A percentile compares a stretch with the other conserved stretches of the same genome.
Evolutionary conservation across 495 filamentous ascomycete genomes (phyloP).

Genomic region (Podospora pseudopauciseta): DNA sequence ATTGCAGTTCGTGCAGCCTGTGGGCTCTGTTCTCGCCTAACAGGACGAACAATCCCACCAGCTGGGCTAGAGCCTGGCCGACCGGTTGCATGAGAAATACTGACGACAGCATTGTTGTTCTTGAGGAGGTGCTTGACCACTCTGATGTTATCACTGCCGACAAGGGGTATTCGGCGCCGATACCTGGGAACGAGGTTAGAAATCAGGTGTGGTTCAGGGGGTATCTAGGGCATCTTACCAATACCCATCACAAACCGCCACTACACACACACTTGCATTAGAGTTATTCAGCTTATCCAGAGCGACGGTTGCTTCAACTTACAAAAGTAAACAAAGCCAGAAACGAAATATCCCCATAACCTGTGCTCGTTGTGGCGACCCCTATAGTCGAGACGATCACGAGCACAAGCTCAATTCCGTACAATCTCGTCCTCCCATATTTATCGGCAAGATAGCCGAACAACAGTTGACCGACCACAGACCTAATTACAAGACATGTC

Average conservation of each 20-base stretch:
- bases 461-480: slow-evolving; percentile 60
- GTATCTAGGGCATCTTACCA: slow-evolving; percentile 21
- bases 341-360: slow-evolving; percentile 43
- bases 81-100: slow-evolving; percentile 81
- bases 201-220: neutral
- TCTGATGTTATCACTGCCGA: slow-evolving; percentile 73
- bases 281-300: neutral
- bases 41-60: slow-evolving; percentile 63
- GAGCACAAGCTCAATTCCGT: slow-evolving; percentile 74
- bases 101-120: slow-evolving; percentile 72
- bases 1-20: slow-evolving; percentile 44
- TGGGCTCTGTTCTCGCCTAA: slow-evolving; percentile 64
- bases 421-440: slow-evolving; percentile 73
- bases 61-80: slow-evolving; percentile 64
- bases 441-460: slow-evolving; percentile 73
- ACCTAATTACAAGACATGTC: slow-evolving; percentile 7
- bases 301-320: neutral
- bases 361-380: slow-evolving; percentile 58
- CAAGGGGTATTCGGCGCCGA: slow-evolving; percentile 74
- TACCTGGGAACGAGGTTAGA: slow-evolving; percentile 39
- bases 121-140: slow-evolving; percentile 66
- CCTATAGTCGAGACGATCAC: slow-evolving; percentile 73
- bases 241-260: slow-evolving; percentile 41
- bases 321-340: slow-evolving; percentile 37
- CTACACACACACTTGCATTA: slow-evolving; percentile 2